Base-by-base conservation (phyloP, 108 stramenopile species). In the Discostella stelligeroides region DNA sequence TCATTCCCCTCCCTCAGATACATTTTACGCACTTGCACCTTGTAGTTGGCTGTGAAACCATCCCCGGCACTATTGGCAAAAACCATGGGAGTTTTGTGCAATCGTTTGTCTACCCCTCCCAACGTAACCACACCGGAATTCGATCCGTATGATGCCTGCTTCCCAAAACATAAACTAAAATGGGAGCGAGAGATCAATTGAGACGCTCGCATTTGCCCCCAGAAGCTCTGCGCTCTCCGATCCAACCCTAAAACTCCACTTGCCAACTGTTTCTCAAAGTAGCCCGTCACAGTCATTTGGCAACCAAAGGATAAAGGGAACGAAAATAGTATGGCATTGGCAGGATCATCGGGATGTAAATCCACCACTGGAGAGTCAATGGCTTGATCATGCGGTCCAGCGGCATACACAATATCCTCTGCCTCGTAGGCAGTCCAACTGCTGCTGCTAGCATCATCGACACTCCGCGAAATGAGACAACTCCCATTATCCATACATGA, bases 201-300 rank as follows among this genome's bases (percentile, higher is more conserved):
- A 27, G 78, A 43, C 34, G 93, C 73, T 43, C 82, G 82, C 73
- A 98, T 75, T 70, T 92, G 89, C 62, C 88, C 93, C 60, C 92
- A 84, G 11, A 98, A 73, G 38, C 94, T 95, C 18, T 83, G 54
- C 13, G 87, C 89, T 41, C 86, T 76, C 4, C 85, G 86, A 42
- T 90, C 88, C 85, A 98, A 84, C 7, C 98, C 98, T 90, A 98
- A 92, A 27, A 98, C 97, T 7, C 98, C 98, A 65, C 93, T 84
- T 18, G 96, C 96, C 43, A 96, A 73, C 71, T 97, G 96, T 30
- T 94, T 91, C 17, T 87, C 66, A 63, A 89, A 92, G 53, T 93
- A 85, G 1, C 94, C 94, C 7, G 76, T 84, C 24, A 83, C 80
- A 15, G 34, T 37, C 29, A 81, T 85, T 65, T 92, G 92, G 72